A percentile compares a stretch with the other conserved stretches of the same genome.
Evolutionary conservation across 2,329 filamentous ascomycete species (phyloP).

Genomic region (Neoarthrinium moseri): DNA sequence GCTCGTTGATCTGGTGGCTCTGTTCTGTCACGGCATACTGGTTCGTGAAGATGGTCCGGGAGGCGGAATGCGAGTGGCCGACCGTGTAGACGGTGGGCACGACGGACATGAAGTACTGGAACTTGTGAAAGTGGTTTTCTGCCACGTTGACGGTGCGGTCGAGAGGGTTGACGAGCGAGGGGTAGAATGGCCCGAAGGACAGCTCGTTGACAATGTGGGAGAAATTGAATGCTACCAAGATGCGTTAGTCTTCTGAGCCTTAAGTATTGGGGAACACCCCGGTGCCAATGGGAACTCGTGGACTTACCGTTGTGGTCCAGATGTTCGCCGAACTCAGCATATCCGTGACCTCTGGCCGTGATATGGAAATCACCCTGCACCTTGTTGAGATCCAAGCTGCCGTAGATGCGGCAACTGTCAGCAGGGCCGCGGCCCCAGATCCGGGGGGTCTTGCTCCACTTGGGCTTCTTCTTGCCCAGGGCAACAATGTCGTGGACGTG

Average conservation of each 20-base stretch:
- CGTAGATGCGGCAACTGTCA: conserved; percentile 86
- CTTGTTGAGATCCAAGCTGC: conserved; percentile 88
- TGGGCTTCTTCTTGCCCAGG: conserved; percentile 61
- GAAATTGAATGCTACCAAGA: conserved; percentile 83
- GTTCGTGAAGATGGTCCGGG: conserved; percentile 80
- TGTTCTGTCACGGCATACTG: conserved; percentile 97
- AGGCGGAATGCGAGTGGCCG: conserved; percentile 35
- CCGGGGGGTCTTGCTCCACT: conserved; percentile 73
- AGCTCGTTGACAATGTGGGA: conserved; percentile 94
- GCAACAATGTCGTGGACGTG: conserved; percentile 91
- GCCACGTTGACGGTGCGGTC: conserved; percentile 84
- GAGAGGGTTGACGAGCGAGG: conserved; percentile 87
- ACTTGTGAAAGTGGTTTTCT: conserved; percentile 83
- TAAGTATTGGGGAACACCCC: no score
- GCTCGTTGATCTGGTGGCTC: conserved; percentile 67
- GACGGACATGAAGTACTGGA: conserved; percentile 95
- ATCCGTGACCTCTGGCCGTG: conserved; percentile 93
- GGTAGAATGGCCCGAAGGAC: conserved; percentile 96
- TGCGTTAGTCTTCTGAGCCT: no score
- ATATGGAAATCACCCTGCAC: conserved; percentile 99
- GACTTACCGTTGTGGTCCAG: conserved; percentile 75
- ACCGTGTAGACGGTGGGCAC: conserved; percentile 92
- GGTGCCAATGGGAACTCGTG: no score
- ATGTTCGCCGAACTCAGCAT: conserved; percentile 75
- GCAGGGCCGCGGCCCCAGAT: conserved; percentile 46